Conservation (phyloP, 2,329 filamentous ascomycete genomes). For the Penicillium janthinellum region DNA sequence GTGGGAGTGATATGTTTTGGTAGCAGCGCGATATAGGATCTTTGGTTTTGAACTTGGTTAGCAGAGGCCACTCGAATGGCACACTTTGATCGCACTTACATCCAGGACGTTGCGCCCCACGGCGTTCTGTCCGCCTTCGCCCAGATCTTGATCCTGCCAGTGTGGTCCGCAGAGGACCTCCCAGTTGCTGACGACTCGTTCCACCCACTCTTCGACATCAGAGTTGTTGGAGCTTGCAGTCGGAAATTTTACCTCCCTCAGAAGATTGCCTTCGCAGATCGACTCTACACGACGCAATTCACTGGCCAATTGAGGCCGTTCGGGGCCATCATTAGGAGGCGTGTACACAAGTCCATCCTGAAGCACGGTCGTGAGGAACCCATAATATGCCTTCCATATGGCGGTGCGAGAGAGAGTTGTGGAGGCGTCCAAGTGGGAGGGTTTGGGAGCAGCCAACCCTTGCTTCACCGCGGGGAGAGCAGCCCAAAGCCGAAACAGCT, state of each 20-base stretch:
- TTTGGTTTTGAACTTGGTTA: constrained; percentile 40
- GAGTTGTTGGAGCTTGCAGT: constrained; percentile 75
- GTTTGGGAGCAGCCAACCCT: constrained; percentile 21
- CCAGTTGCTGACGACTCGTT: constrained; percentile 84
- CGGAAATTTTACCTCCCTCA: constrained; percentile 80
- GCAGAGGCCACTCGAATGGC: constrained; percentile 2
- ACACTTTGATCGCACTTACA: constrained; percentile 38
- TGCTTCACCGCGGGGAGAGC: constrained; percentile 41
- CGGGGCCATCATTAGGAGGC: constrained; percentile 39
- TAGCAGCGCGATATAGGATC: constrained; percentile 85
- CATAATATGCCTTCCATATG: constrained; percentile 86
- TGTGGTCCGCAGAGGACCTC: constrained; percentile 73
- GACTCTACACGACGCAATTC: constrained; percentile 80
- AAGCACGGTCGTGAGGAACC: constrained; percentile 74
- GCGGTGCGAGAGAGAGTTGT: constrained; percentile 41
- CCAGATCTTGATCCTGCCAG: constrained; percentile 80
- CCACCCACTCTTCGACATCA: constrained; percentile 80
- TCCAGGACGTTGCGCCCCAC: constrained; percentile 77
- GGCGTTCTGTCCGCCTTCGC: constrained; percentile 74
- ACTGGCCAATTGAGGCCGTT: constrained; percentile 65
- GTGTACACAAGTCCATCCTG: constrained; percentile 53
- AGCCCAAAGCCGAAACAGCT: constrained; percentile 53
- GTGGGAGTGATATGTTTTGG: constrained; percentile 94
- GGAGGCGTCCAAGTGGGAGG: constrained; percentile 22
- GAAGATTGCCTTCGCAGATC: constrained; percentile 75